A percentile compares a stretch with the other conserved stretches of the same genome.
phyloP scores from a whole-genome alignment of 805 yeast genomes.

The Zygosaccharomyces pseudorouxii region DNA sequence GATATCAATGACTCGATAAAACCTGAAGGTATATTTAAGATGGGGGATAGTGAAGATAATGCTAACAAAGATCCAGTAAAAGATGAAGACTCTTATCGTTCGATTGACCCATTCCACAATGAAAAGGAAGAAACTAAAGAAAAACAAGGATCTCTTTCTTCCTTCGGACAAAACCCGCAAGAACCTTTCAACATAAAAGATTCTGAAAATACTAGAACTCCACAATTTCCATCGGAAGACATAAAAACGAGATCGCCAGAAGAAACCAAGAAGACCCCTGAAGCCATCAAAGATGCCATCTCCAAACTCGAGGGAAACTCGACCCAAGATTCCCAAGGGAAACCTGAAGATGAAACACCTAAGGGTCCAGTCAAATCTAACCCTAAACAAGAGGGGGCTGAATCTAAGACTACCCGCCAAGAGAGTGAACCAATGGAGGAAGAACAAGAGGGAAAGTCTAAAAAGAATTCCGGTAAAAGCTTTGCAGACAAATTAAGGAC shows the following conservation, averaged over 20 bases:
- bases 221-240: neutral
- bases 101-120: neutral
- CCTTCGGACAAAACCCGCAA: neutral
- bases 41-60: neutral
- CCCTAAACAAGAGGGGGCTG: neutral
- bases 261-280: neutral
- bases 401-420: neutral
- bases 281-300: neutral
- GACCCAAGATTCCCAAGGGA: neutral
- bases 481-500: constrained; percentile 21
- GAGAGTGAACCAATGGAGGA: neutral
- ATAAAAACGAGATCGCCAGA: neutral
- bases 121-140: neutral
- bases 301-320: neutral
- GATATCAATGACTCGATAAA: neutral
- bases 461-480: constrained; percentile 2
- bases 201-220: neutral
- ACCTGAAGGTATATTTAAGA: neutral
- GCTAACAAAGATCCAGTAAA: neutral
- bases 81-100: too few relatives aligned
- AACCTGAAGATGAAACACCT: neutral
- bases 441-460: neutral
- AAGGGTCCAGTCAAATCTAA: neutral
- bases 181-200: neutral
- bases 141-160: neutral